phyloP scores from a whole-genome alignment of 1,139 yeast species.

The Sugiyamaella novakii region DNA sequence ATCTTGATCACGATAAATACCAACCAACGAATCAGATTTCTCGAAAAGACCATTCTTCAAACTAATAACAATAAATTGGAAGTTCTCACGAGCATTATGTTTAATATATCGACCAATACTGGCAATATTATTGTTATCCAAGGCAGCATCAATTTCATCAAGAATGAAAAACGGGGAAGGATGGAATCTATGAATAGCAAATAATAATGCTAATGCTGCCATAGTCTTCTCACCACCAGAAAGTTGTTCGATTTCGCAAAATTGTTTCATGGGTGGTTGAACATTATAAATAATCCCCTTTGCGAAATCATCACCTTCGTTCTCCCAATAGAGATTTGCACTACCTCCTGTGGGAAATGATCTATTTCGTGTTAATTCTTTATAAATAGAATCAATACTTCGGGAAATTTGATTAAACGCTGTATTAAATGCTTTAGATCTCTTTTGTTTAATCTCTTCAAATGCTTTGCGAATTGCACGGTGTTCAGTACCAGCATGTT shows the following conservation, averaged over 20 bases:
- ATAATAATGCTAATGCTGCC: constrained; percentile 90
- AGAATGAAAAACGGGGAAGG: constrained; percentile 96
- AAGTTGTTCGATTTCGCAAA: constrained; percentile 86
- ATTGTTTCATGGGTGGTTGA: constrained; percentile 95
- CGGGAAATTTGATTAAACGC: constrained; percentile 78
- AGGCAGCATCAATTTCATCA: constrained; percentile 97
- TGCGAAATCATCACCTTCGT: constrained; percentile 73
- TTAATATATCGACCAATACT: constrained; percentile 82
- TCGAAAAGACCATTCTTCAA: constrained; percentile 86
- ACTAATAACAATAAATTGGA: constrained; percentile 93
- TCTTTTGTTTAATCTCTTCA: constrained; percentile 57
- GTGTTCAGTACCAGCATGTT: constrained; percentile 54
- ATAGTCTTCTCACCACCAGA: constrained; percentile 98
- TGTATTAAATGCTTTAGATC: constrained; percentile 63
- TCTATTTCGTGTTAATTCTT: constrained; percentile 71
- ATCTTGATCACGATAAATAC: constrained; percentile 84
- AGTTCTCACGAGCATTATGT: constrained; percentile 71
- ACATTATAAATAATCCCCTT: constrained; percentile 89
- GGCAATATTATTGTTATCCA: constrained; percentile 85
- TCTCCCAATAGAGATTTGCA: constrained; percentile 83
- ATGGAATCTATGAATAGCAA: constrained; percentile 86
- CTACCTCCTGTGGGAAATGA: constrained; percentile 79
- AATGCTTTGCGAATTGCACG: constrained; percentile 64
- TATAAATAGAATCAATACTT: constrained; percentile 76
- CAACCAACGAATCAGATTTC: constrained; percentile 87